Evolutionary conservation across 78 protist species (phyloP).

Genomic region (Anaeramoeba flamelloides): DNA sequence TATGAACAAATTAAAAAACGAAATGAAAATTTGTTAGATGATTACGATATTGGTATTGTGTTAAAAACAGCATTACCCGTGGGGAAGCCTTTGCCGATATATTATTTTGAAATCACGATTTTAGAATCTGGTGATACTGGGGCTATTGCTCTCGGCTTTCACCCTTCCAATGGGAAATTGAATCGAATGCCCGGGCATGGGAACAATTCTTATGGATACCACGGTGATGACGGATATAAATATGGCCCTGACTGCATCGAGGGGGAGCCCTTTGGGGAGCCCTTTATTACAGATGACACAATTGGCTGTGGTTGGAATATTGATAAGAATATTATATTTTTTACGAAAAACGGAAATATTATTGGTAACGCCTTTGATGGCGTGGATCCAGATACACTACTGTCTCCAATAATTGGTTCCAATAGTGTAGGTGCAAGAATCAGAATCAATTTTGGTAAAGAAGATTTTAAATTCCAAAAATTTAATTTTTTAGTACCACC

Average conservation of each 20-base stretch:
- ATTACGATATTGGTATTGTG: neutral
- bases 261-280: neutral
- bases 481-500: neutral
- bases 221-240: neutral
- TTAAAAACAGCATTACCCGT: neutral
- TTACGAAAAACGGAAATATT: neutral
- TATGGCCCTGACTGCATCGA: neutral
- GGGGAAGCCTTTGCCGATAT: neutral
- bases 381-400: neutral
- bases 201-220: neutral
- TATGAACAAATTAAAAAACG: neutral
- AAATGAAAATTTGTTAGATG: neutral
- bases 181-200: neutral
- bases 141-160: neutral
- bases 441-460: neutral
- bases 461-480: neutral
- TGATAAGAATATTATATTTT: neutral
- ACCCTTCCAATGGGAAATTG: neutral
- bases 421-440: neutral
- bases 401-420: neutral
- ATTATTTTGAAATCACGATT: neutral
- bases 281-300: neutral
- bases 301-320: constrained; percentile 1
- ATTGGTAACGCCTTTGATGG: neutral
- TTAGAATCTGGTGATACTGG: neutral